Evolutionary conservation across 768 basidiomycete genomes (phyloP).

Genomic region (Leccinum longicurvipes): DNA sequence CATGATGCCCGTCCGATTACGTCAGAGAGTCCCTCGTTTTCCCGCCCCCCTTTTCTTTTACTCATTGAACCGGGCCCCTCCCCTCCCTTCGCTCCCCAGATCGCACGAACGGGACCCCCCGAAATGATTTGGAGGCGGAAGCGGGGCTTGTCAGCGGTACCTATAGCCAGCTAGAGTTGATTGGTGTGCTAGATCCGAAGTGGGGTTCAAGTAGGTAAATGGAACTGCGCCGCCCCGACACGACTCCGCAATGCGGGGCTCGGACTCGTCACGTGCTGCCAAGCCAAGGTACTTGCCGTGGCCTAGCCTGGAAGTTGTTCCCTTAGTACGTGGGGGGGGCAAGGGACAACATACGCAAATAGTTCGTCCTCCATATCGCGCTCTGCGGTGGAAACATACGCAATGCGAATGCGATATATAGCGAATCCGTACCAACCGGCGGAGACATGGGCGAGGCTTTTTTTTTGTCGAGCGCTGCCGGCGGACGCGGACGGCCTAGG

Average conservation of each 20-base stretch:
- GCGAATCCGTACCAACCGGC: background rate
- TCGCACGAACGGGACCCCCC: background rate
- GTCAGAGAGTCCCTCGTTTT: background rate
- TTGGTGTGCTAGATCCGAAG: background rate
- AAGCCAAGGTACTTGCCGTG: no score
- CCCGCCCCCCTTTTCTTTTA: background rate
- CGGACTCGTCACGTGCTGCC: background rate
- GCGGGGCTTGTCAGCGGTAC: background rate
- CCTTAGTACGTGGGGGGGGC: no score
- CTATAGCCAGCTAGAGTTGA: no score
- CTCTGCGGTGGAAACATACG: no score
- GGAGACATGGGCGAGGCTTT: background rate
- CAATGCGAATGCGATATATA: no score
- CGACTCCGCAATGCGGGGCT: no score
- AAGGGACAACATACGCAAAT: no score
- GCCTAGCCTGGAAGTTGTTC: no score
- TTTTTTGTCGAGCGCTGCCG: background rate
- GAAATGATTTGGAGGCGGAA: background rate
- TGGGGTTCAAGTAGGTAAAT: background rate
- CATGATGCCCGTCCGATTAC: background rate
- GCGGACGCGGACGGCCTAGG: background rate
- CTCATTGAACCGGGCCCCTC: background rate
- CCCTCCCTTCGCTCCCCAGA: background rate
- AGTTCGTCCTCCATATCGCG: no score
- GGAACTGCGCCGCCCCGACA: background rate